Percentiles rank a stretch among this genome's conserved stretches.
Evolutionary conservation across 495 filamentous ascomycete species (phyloP).

Genomic region (Podospora australis): DNA sequence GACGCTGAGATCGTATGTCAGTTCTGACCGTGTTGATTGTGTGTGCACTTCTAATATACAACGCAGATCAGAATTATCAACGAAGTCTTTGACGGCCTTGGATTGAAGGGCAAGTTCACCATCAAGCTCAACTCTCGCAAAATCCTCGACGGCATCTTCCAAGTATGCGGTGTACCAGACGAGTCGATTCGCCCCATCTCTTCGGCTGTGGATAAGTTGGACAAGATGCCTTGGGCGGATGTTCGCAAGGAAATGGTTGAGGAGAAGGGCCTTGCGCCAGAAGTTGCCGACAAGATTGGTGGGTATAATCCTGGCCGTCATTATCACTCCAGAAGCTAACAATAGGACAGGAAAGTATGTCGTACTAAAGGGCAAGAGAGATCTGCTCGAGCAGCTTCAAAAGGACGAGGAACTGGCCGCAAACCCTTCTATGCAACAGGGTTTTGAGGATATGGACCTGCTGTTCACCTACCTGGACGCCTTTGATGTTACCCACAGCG

Average conservation of each 20-base stretch:
- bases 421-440: conserved; percentile 67
- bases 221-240: conserved; percentile 87
- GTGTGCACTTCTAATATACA: background rate
- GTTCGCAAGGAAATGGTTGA: conserved; percentile 85
- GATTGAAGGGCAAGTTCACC: conserved; percentile 50
- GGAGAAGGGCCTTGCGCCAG: conserved; percentile 69
- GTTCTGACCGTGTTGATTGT: background rate
- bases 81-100: conserved; percentile 81
- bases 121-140: conserved; percentile 97
- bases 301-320: conserved; percentile 52
- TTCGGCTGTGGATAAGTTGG: conserved; percentile 90
- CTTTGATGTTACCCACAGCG: conserved; percentile 60
- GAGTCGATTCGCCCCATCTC: conserved; percentile 84
- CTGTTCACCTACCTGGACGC: conserved; percentile 77
- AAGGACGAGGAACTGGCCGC: conserved; percentile 54
- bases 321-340: background rate
- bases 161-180: conserved; percentile 79
- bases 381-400: conserved; percentile 62
- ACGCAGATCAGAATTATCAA: conserved; percentile 53
- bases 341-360: conserved; percentile 12
- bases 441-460: conserved; percentile 73
- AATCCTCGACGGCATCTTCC: conserved; percentile 88
- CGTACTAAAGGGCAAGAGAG: conserved; percentile 26
- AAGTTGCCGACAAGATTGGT: conserved; percentile 79
- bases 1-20: conserved; percentile 86